Percentiles rank a stretch among this genome's conserved stretches.
Conservation (phyloP, 2,329 filamentous ascomycete species). For the Furcasterigmium sp. region DNA sequence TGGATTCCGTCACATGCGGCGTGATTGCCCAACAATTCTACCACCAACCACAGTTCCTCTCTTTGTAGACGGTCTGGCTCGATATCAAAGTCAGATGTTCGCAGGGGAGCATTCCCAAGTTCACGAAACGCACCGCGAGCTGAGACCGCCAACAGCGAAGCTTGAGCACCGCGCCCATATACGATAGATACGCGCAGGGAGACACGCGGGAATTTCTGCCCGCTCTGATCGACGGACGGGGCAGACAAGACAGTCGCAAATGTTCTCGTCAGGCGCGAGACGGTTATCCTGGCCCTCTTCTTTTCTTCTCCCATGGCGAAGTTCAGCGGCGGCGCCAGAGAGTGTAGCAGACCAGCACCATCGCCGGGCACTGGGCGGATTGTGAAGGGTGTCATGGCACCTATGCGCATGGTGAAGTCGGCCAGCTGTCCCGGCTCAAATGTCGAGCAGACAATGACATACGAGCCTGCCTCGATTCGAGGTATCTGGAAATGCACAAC, state of each 20-base stretch:
- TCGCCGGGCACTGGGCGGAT: constrained; percentile 63
- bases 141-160: constrained; percentile 58
- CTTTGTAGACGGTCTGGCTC: constrained; percentile 52
- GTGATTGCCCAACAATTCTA: constrained; percentile 69
- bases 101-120: constrained; percentile 51
- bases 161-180: constrained; percentile 65
- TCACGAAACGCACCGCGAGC: constrained; percentile 73
- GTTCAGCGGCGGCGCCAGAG: constrained; percentile 49
- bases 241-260: constrained; percentile 41
- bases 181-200: constrained; percentile 67
- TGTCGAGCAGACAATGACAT: constrained; percentile 86
- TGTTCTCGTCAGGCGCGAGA: constrained; percentile 53
- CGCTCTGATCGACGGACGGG: constrained; percentile 1
- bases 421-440: constrained; percentile 78
- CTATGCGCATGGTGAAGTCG: constrained; percentile 70
- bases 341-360: constrained; percentile 67
- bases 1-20: constrained; percentile 36
- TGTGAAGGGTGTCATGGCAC: constrained; percentile 51
- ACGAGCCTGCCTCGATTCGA: constrained; percentile 63
- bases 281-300: constrained; percentile 32
- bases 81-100: constrained; percentile 71
- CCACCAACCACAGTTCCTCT: constrained; percentile 69
- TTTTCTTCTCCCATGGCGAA: constrained; percentile 38
- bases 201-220: constrained; percentile 23
- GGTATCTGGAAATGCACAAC: constrained; percentile 64